Evolutionary conservation across 306 rosid species (phyloP).

Genomic region (Pueraria montana): DNA sequence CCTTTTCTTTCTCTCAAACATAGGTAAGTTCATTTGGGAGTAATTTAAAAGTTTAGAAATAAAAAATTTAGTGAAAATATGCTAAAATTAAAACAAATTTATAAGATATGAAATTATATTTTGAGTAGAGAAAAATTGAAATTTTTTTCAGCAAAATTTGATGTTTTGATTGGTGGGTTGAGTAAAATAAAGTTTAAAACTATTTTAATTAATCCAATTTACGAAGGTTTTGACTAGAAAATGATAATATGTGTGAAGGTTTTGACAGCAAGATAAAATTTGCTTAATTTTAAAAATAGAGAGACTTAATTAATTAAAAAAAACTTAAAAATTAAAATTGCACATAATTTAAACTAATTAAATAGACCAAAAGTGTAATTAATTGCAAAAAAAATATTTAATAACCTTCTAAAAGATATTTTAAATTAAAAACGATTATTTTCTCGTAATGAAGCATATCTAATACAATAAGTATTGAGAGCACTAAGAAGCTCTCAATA

Average conservation of each 20-base stretch:
- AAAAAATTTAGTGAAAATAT: not conserved
- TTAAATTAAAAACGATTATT: not conserved
- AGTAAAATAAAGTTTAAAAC: not conserved
- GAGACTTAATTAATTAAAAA: not conserved
- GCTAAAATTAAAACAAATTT: not conserved
- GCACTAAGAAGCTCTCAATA: not conserved
- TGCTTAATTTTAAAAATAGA: not conserved
- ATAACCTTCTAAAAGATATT: not conserved
- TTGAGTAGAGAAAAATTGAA: not conserved
- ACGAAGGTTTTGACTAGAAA: not conserved
- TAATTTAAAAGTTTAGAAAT: not conserved
- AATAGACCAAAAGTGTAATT: not conserved
- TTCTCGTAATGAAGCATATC: not conserved
- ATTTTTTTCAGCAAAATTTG: not conserved
- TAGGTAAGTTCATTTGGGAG: not conserved
- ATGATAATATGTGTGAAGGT: not conserved
- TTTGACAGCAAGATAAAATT: not conserved
- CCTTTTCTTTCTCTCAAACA: not conserved
- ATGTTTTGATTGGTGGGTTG: not conserved
- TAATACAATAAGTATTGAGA: not conserved
- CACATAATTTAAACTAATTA: not conserved
- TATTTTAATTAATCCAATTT: not conserved
- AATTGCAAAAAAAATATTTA: not conserved
- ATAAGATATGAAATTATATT: not conserved
- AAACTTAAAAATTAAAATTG: not conserved